phyloP scores from a whole-genome alignment of 2,329 filamentous ascomycete species.

The Phaeophleospora eucalypticola region DNA sequence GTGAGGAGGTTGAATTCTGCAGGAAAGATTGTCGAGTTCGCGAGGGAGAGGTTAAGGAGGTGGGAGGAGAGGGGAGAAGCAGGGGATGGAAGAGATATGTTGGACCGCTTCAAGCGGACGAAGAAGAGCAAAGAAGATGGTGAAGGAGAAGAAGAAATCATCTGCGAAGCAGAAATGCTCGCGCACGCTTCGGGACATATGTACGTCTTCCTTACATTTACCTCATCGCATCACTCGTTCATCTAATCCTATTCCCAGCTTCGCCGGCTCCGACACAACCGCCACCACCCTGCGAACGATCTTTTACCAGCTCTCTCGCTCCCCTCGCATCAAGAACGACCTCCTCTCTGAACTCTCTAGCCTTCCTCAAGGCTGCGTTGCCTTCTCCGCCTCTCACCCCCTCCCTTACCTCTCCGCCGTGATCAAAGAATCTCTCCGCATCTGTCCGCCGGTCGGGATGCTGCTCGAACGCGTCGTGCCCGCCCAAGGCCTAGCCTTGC shows the following conservation, averaged over 20 bases:
- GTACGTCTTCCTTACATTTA: conserved; percentile 54
- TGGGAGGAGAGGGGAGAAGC: too few species aligned
- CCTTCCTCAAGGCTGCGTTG: conserved; percentile 29
- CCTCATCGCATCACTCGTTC: neutral
- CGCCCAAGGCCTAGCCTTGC: conserved; percentile 32
- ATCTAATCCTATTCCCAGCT: conserved; percentile 24
- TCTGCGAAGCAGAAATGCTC: conserved; percentile 19
- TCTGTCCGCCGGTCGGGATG: conserved; percentile 42
- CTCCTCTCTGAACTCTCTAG: conserved; percentile 36
- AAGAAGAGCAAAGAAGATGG: too few species aligned
- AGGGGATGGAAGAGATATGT: conserved; percentile 21
- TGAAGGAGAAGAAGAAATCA: conserved; percentile 21
- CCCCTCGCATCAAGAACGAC: conserved; percentile 27
- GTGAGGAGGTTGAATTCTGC: conserved; percentile 29
- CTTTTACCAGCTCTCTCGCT: conserved; percentile 38
- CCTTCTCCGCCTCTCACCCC: conserved; percentile 30
- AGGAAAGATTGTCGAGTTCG: conserved; percentile 23
- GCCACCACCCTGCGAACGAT: conserved; percentile 26
- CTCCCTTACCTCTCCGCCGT: conserved; percentile 42
- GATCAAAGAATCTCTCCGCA: conserved; percentile 44
- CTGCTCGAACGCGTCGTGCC: conserved; percentile 39
- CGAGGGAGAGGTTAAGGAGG: conserved; percentile 17
- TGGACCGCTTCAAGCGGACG: conserved; percentile 22
- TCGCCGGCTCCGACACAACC: conserved; percentile 39
- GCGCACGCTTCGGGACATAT: conserved; percentile 45